A percentile compares a stretch with the other conserved stretches of the same genome.
These are phyloP conservation scores for Geranium brycei DNA, from an alignment of 345 rosid genomes.

Conservation along the genomic window DNA sequence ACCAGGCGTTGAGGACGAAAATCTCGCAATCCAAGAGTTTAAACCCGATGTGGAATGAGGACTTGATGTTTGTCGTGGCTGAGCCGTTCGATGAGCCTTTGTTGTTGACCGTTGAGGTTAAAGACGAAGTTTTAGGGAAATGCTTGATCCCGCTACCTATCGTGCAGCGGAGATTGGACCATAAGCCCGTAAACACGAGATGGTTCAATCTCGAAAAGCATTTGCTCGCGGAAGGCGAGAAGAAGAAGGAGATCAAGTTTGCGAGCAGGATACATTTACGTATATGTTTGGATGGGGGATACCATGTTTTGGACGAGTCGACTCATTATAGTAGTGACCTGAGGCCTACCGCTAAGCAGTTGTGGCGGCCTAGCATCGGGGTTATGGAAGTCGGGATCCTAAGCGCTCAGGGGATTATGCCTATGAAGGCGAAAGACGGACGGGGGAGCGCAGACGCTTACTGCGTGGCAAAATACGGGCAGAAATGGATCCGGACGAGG, in stretches of 20 bases:
- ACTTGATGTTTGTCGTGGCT: slow-evolving; percentile 82
- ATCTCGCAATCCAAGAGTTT: slow-evolving; percentile 52
- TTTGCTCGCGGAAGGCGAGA: slow-evolving; percentile 52
- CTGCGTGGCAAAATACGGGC: slow-evolving; percentile 96
- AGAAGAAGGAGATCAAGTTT: slow-evolving; percentile 62
- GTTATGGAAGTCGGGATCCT: slow-evolving; percentile 60
- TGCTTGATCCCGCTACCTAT: slow-evolving; percentile 44
- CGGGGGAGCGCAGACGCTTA: slow-evolving; percentile 88
- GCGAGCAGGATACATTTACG: slow-evolving; percentile 81
- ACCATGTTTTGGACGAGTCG: slow-evolving; percentile 96
- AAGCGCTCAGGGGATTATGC: slow-evolving; percentile 76
- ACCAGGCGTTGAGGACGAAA: slow-evolving; percentile 56
- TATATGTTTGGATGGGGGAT: slow-evolving; percentile 83
- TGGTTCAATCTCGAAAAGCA: slow-evolving; percentile 90
- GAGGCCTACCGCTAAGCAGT: slow-evolving; percentile 84
- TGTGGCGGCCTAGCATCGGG: slow-evolving; percentile 78
- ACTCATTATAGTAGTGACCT: slow-evolving; percentile 92
- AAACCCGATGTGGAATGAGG: slow-evolving; percentile 96
- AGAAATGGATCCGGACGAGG: slow-evolving; percentile 93
- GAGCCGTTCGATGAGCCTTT: slow-evolving; percentile 86
- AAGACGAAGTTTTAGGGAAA: slow-evolving; percentile 61
- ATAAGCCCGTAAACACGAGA: slow-evolving; percentile 50
- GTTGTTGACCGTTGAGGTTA: slow-evolving; percentile 69
- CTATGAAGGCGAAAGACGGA: slow-evolving; percentile 79
- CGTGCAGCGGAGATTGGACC: slow-evolving; percentile 75